Percentiles rank a stretch among this genome's conserved stretches.
Evolutionary conservation across 2,329 filamentous ascomycete genomes (phyloP).

Genomic region (Alternaria arborescens): DNA sequence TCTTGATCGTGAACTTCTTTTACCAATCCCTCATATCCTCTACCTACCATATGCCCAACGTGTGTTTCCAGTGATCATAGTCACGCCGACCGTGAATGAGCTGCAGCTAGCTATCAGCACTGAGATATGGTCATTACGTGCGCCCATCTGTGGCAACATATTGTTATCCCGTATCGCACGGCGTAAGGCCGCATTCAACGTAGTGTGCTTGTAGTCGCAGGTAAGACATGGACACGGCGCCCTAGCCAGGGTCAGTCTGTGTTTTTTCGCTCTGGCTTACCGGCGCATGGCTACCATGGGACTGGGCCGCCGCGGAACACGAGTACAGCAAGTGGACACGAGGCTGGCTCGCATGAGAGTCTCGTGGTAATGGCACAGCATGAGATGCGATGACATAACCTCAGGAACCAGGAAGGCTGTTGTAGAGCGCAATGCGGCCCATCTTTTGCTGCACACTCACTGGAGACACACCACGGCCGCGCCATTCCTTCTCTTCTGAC

Average conservation of each 20-base stretch:
- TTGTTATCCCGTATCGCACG: not conserved
- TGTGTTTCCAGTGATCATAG: no score
- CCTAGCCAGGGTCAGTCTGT: not conserved
- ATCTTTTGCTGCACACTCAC: not conserved
- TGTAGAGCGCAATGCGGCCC: not conserved
- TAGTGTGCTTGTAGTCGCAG: not conserved
- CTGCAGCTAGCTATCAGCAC: no score
- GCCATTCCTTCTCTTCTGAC: not conserved
- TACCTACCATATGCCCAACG: no score
- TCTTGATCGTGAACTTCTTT: not conserved
- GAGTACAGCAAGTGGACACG: not conserved
- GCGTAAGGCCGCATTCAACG: not conserved
- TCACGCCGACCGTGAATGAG: no score
- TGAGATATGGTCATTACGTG: no score
- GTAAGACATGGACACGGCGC: not conserved
- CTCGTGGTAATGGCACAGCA: not conserved
- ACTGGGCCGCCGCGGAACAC: no score
- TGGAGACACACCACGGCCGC: not conserved
- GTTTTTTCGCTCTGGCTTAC: not conserved
- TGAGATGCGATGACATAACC: not conserved
- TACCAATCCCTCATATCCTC: no score
- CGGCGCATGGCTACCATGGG: not conserved
- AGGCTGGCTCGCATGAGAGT: not conserved
- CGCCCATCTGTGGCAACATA: not conserved
- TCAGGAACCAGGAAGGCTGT: no score